phyloP scores from a whole-genome alignment of 192 early-diverging fungal genomes.

The Chytriomyces sp. region DNA sequence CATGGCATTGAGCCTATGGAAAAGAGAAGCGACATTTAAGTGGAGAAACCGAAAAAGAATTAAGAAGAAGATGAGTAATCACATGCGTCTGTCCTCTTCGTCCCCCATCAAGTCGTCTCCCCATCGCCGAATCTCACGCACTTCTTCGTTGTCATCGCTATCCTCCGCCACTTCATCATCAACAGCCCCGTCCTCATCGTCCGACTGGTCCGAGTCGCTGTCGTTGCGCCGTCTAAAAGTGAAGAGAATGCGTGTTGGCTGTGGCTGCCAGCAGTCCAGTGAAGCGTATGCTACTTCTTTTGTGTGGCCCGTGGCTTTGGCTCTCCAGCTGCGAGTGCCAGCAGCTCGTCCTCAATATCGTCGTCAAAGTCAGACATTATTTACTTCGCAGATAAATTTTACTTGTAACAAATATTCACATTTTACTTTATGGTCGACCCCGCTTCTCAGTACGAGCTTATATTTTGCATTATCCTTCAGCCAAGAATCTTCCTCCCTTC shows the following conservation, averaged over 20 bases:
- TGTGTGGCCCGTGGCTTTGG: background rate
- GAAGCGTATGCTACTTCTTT: background rate
- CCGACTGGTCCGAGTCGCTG: constrained; percentile 30
- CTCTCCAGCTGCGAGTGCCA: constrained; percentile 6
- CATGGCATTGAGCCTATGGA: constrained; percentile 61
- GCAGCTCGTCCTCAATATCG: constrained; percentile 13
- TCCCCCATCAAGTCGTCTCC: constrained; percentile 77
- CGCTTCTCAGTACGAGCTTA: too few species aligned
- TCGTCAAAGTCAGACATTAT: background rate
- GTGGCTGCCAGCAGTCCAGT: background rate
- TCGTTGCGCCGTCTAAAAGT: background rate
- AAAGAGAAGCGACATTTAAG: background rate
- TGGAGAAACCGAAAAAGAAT: constrained; percentile 1
- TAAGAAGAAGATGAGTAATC: background rate
- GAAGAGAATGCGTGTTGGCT: background rate
- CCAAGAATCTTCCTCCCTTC: too few species aligned
- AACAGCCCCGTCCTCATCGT: background rate
- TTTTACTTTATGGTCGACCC: too few species aligned
- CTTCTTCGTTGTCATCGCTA: constrained; percentile 59
- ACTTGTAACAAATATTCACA: too few species aligned
- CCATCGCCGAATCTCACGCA: constrained; percentile 70
- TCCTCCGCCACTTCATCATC: constrained; percentile 36
- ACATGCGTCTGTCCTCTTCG: constrained; percentile 63
- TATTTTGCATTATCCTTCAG: too few species aligned
- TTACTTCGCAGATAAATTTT: too few species aligned